Percentiles rank a stretch among this genome's conserved stretches.
phyloP scores from a whole-genome alignment of 2,329 filamentous ascomycete genomes.

The Lanzia echinophila region DNA sequence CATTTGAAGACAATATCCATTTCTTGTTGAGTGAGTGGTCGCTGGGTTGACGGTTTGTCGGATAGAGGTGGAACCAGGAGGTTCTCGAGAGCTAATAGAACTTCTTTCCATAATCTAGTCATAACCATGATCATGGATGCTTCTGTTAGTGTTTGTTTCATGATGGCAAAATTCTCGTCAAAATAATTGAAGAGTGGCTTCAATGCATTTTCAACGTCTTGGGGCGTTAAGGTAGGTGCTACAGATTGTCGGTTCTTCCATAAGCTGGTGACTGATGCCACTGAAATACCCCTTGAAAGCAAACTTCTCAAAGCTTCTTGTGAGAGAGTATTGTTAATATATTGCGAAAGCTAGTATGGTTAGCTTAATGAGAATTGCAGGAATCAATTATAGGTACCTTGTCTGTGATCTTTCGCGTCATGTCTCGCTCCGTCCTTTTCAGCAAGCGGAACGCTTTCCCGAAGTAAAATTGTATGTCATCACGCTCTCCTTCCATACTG shows the following conservation, averaged over 20 bases:
- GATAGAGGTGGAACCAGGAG: constrained; percentile 89
- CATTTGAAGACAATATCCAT: constrained; percentile 93
- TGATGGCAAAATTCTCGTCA: constrained; percentile 97
- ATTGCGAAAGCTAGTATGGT: constrained; percentile 65
- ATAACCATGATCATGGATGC: constrained; percentile 98
- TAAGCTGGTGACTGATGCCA: constrained; percentile 66
- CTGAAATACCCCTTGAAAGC: constrained; percentile 60
- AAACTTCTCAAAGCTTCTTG: constrained; percentile 70
- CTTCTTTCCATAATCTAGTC: constrained; percentile 97
- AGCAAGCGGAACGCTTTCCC: constrained; percentile 93
- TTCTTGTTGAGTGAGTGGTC: constrained; percentile 76
- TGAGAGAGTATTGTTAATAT: constrained; percentile 86
- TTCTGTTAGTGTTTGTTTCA: constrained; percentile 93
- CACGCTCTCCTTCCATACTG: constrained; percentile 96
- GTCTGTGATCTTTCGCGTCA: constrained; percentile 96
- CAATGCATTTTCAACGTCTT: constrained; percentile 73
- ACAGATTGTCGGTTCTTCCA: constrained; percentile 55
- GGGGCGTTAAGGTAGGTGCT: constrained; percentile 54
- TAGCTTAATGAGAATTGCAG: constrained; percentile 8
- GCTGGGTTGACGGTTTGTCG: constrained; percentile 85
- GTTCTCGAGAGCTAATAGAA: constrained; percentile 82
- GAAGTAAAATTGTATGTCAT: constrained; percentile 98
- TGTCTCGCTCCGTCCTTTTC: constrained; percentile 93
- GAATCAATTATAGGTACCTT: constrained; percentile 55
- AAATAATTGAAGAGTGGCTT: constrained; percentile 89